These are phyloP conservation scores for Penicillium goetzii DNA, from an alignment of 495 filamentous ascomycete genomes.

Conservation along the genomic window DNA sequence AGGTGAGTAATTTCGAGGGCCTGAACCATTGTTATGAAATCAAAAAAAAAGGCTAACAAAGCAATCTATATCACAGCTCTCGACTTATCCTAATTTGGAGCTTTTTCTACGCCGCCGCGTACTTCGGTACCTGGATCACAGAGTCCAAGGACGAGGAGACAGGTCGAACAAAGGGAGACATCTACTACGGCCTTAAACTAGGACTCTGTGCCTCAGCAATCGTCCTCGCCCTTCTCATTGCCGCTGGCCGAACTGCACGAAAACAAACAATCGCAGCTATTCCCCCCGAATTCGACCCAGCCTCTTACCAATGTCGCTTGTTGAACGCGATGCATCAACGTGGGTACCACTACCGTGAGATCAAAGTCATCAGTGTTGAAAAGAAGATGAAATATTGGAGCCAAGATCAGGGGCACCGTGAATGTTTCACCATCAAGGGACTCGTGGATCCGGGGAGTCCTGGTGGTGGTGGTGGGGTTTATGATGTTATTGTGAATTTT, in stretches of 20 bases:
- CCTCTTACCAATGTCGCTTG: background rate
- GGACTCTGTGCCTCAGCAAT: background rate
- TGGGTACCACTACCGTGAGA: background rate
- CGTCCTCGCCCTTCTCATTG: background rate
- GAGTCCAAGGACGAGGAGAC: background rate
- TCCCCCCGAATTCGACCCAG: background rate
- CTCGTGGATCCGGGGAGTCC: background rate
- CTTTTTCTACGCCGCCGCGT: background rate
- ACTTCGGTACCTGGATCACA: background rate
- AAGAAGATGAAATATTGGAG: background rate
- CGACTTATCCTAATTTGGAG: background rate
- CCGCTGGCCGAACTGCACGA: background rate
- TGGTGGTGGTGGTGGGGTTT: background rate
- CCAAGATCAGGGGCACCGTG: background rate
- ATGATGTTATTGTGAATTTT: constrained; percentile 1
- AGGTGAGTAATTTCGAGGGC: background rate
- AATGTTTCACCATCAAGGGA: background rate
- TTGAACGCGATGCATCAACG: background rate
- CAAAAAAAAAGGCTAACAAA: background rate
- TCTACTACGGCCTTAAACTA: background rate
- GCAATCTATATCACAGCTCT: background rate
- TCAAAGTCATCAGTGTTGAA: background rate
- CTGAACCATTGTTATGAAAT: background rate
- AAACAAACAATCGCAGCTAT: background rate
- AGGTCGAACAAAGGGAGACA: background rate